Evolutionary conservation across 345 rosid species (phyloP), one percentile per base, ranked within the genome.

Genomic region (Salix viminalis): DNA sequence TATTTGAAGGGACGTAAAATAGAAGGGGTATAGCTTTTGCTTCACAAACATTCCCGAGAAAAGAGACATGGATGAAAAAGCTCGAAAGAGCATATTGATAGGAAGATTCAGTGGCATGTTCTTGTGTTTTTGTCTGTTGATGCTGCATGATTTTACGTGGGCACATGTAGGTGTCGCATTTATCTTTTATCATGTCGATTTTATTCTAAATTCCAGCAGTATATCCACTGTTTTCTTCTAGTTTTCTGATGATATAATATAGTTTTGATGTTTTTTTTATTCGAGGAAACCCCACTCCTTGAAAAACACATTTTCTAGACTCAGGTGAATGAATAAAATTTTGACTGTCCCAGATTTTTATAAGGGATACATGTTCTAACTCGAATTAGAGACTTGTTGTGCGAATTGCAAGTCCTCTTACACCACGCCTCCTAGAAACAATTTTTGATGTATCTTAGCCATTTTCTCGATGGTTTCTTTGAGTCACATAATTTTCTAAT

Each of bases 61-160:
- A 74, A 69, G 37, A 21, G 15, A 21, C 46, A 79, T 26, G 37
- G 37, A 34, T 34, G 37, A 34, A 34, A 34, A 34, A 34, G 67
- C 44, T 54, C 30, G 65, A 28, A 66, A 65, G 46, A 70, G 73
- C 71, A 64, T 73, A 50, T n/a, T 24, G 28, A 36, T 37, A 70
- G 75, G 83, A 81, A 79, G 70, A 73, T 79, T 75, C 79, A 39
- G 7, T 60, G 79, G 80, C 80, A 81, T 84, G 75, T 81, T 81
- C 80, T 66, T 12, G 8, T 72, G 12, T 23, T 9, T 1, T 2
- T 56, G 8, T 54, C 15, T 10, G 3, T 61, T 71, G 36, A 56
- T 44, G 70, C 34, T 83, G 79, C 84, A 80, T 80, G 78, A 52
- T 75, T 77, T 84, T 75, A 64, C 84, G 80, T 68, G 73, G 75